phyloP scores from a whole-genome alignment of 805 yeast genomes.

The Citeromyces matritensis region DNA sequence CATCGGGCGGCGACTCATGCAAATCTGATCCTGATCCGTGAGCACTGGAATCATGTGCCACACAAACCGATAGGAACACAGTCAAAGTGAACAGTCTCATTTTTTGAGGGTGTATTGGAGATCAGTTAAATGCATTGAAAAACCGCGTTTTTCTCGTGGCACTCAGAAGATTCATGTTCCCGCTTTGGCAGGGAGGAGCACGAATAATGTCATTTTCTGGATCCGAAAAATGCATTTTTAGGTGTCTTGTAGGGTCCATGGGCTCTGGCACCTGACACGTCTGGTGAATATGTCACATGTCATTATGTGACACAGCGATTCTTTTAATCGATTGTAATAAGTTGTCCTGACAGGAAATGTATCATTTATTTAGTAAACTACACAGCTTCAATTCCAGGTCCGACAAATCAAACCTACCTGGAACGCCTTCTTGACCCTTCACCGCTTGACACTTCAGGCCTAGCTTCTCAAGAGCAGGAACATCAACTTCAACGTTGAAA shows the following conservation, averaged over 20 bases:
- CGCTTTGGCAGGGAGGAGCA: too few relatives aligned
- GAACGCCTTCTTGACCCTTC: slow-evolving; percentile 8
- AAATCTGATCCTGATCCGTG: slow-evolving; percentile 1
- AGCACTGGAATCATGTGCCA: too few relatives aligned
- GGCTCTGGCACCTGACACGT: too few relatives aligned
- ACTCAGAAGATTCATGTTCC: neutral
- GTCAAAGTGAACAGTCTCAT: neutral
- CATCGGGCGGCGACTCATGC: slow-evolving; percentile 10
- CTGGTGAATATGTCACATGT: too few relatives aligned
- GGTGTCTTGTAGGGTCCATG: too few relatives aligned
- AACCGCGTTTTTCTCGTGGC: neutral
- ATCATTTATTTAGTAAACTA: neutral
- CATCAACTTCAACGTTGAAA: slow-evolving; percentile 31
- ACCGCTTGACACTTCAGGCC: slow-evolving; percentile 35
- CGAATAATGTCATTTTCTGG: too few relatives aligned
- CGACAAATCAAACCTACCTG: slow-evolving; percentile 21
- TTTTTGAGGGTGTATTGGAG: neutral
- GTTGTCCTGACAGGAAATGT: neutral
- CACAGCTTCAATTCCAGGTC: slow-evolving; percentile 19
- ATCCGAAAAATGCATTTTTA: too few relatives aligned
- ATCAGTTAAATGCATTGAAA: neutral
- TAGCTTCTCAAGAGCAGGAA: slow-evolving; percentile 16
- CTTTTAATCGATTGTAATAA: too few relatives aligned
- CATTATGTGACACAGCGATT: too few relatives aligned
- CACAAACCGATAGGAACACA: too few relatives aligned